These are phyloP conservation scores for Mycosarcoma mackinlayi DNA, from an alignment of 1,284 basidiomycete genomes.

Conservation along the genomic window DNA sequence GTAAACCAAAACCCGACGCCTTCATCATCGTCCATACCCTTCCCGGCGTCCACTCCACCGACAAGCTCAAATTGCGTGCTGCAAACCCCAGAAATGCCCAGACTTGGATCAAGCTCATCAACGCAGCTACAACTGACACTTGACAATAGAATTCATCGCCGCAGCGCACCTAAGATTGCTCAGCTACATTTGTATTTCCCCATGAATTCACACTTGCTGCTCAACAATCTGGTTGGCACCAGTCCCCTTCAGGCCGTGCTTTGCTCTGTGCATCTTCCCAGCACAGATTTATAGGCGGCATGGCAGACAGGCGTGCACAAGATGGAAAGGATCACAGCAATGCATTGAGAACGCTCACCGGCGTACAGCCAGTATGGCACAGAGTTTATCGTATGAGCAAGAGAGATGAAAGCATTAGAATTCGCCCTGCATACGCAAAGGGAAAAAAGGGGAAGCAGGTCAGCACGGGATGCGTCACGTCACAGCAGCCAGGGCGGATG, in stretches of 20 bases:
- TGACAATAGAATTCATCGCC: no score
- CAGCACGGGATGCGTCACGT: not conserved
- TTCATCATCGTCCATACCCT: slow-evolving; percentile 27
- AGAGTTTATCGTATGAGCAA: no score
- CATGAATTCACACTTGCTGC: no score
- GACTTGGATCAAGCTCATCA: slow-evolving; percentile 32
- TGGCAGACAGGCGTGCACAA: not conserved
- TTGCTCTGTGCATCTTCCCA: no score
- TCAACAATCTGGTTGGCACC: no score
- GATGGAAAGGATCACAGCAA: not conserved
- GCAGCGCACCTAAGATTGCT: no score
- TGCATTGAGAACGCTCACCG: not conserved
- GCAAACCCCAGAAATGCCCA: slow-evolving; percentile 12
- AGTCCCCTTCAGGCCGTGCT: no score
- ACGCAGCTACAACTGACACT: not conserved
- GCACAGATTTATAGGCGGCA: no score
- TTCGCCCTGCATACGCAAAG: slow-evolving; percentile 4
- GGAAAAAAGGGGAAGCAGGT: not conserved
- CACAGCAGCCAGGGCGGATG: not conserved
- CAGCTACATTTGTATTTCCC: no score
- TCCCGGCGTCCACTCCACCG: slow-evolving; percentile 7
- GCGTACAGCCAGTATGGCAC: not conserved
- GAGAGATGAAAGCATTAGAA: slow-evolving; percentile 7
- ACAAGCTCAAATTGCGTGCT: slow-evolving; percentile 36
- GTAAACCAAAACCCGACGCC: slow-evolving; percentile 22